Conservation (phyloP, 1,284 basidiomycete genomes). For the Coniophora puteana region DNA sequence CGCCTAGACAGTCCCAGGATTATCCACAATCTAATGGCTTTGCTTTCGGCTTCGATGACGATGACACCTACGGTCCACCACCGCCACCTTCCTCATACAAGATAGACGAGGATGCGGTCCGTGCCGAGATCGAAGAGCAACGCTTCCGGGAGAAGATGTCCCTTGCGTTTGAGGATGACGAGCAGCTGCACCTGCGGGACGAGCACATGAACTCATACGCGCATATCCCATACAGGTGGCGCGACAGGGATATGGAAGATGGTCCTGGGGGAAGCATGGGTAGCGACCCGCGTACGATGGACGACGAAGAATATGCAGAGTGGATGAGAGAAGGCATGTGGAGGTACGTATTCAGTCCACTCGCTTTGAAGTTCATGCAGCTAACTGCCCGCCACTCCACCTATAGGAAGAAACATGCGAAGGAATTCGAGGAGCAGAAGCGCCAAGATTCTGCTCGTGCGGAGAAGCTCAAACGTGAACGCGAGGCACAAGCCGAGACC, state of each 20-base stretch:
- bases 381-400: constrained; percentile 3
- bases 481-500: constrained; percentile 51
- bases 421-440: constrained; percentile 60
- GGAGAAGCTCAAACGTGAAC: constrained; percentile 49
- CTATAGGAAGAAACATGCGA: constrained; percentile 60
- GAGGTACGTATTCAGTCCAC: constrained; percentile 44
- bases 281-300: constrained; percentile 59
- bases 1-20: too few relatives aligned
- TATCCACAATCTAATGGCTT: constrained; percentile 2
- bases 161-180: constrained; percentile 65
- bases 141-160: constrained; percentile 69
- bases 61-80: constrained; percentile 21
- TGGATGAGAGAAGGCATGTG: constrained; percentile 80
- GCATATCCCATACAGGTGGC: constrained; percentile 61
- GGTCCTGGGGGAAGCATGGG: constrained; percentile 20
- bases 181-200: constrained; percentile 58
- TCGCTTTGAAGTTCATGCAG: too few relatives aligned
- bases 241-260: constrained; percentile 21
- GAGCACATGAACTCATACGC: constrained; percentile 61
- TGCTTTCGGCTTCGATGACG: constrained; percentile 9
- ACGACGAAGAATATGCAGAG: constrained; percentile 83
- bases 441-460: constrained; percentile 48
- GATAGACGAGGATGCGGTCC: constrained; percentile 45
- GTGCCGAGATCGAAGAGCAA: constrained; percentile 55
- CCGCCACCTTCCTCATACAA: constrained; percentile 26